Evolutionary conservation across 495 filamentous ascomycete species (phyloP).

Genomic region (Hypoxylon fragiforme): DNA sequence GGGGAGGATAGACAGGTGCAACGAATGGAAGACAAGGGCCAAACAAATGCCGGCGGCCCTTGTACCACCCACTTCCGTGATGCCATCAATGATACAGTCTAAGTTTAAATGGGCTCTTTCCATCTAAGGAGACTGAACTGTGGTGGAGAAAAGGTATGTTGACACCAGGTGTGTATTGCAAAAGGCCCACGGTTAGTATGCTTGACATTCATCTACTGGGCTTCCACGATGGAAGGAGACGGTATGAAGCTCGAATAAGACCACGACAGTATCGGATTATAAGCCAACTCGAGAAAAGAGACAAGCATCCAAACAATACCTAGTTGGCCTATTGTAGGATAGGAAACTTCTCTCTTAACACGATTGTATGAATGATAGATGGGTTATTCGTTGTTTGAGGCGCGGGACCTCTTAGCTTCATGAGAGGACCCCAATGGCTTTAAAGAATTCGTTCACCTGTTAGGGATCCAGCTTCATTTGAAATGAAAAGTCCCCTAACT

Average conservation of each 20-base stretch:
- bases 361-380: slow-evolving; percentile 6
- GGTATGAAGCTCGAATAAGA: not conserved
- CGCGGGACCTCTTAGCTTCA: not conserved
- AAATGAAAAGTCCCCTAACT: not conserved
- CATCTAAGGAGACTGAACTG: not conserved
- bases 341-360: not conserved
- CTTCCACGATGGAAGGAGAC: not conserved
- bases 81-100: slow-evolving; percentile 8
- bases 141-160: not conserved
- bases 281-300: not conserved
- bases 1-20: slow-evolving; percentile 1
- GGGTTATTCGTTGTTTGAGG: not conserved
- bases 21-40: not conserved
- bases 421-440: not conserved
- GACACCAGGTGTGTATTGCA: not conserved
- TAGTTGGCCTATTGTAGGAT: not conserved
- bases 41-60: not conserved
- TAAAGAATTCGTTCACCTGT: not conserved
- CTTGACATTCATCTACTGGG: not conserved
- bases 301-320: not conserved
- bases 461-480: not conserved
- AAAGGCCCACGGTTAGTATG: not conserved
- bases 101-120: not conserved
- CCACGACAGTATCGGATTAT: not conserved
- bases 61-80: not conserved